Evolutionary conservation across 805 yeast species (phyloP), one percentile per base, ranked within the genome.

Genomic region (Candida takata): DNA sequence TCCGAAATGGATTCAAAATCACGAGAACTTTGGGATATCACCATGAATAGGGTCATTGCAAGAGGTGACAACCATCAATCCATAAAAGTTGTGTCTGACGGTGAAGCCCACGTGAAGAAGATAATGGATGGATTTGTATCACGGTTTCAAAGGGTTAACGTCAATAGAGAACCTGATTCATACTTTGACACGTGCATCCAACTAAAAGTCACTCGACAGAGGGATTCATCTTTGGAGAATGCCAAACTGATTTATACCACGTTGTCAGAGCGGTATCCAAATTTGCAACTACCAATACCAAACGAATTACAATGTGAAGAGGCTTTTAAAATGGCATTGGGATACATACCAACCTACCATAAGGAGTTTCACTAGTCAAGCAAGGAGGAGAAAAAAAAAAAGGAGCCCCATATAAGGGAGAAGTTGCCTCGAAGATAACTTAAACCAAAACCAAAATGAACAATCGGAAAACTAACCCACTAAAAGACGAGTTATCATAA

Each of bases 41-140:
- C 96, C 0, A 57, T 62, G 8, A 55, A 62, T 0, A 67, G 97
- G 37, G 81, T 90, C 0, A 32, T 66, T 6, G 51, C 53, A 3
- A 69, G 98, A 47, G 97, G 96, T 3, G 87, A 87, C 51, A 81
- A 84, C 43, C 98, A 92, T 55, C 95, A 84, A 55, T 76, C 88
- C 3, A 84, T 92, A 24, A 77, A 80, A 44, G 67, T 64, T 4
- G 54, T 51, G 0, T 49, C 59, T 3, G 67, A 70, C 37, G 34
- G 34, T 24, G 77, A 79, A 8, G 56, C 58, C 14, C 64, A 67
- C 35, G 77, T 84, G 0, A 58, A 64, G 24, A 70, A 66, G 14
- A 79, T 92, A 19, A 76, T 90, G 84, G 62, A 62, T 23, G 86
- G 88, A 0, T 88, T 90, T 50, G 63, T 84, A 29, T 65, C 66